phyloP scores from a whole-genome alignment of 2,329 filamentous ascomycete genomes.

The Colletotrichum euphorbiae region DNA sequence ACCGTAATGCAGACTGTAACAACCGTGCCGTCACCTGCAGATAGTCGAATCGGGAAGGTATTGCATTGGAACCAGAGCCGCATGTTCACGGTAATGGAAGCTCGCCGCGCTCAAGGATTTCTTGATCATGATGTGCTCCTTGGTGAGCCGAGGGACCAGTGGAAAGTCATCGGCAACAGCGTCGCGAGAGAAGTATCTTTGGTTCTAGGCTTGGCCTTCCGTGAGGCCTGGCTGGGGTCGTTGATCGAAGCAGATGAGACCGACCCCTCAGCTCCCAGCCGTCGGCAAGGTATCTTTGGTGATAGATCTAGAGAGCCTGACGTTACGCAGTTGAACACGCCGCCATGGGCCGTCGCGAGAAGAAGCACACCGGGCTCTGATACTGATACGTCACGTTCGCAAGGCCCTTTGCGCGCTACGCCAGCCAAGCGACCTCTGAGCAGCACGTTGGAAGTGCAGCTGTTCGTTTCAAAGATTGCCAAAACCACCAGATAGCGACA shows the following conservation, averaged over 20 bases:
- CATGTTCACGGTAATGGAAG: constrained; percentile 73
- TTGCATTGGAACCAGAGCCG: constrained; percentile 77
- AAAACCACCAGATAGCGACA: constrained; percentile 5
- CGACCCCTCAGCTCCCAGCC: background rate
- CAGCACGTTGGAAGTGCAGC: constrained; percentile 16
- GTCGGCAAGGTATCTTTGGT: background rate
- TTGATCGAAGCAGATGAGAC: constrained; percentile 42
- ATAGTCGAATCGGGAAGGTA: constrained; percentile 64
- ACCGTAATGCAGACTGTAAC: constrained; percentile 72
- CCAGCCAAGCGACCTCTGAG: constrained; percentile 9
- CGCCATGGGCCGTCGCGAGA: background rate
- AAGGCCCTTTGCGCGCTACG: background rate
- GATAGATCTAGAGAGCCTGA: background rate
- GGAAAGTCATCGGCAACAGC: constrained; percentile 79
- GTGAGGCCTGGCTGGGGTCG: constrained; percentile 65
- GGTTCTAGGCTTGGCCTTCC: constrained; percentile 72
- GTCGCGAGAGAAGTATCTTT: constrained; percentile 77
- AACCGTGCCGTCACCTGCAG: constrained; percentile 62
- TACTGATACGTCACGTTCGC: background rate
- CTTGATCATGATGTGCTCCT: constrained; percentile 77
- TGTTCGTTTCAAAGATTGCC: constrained; percentile 2
- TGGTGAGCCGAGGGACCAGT: constrained; percentile 66
- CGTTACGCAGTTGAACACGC: background rate
- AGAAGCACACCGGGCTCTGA: background rate
- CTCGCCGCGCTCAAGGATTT: constrained; percentile 75